Percentiles rank a stretch among this genome's conserved stretches.
Conservation (phyloP, 139 green algal species). For the Yamagishiella unicocca region DNA sequence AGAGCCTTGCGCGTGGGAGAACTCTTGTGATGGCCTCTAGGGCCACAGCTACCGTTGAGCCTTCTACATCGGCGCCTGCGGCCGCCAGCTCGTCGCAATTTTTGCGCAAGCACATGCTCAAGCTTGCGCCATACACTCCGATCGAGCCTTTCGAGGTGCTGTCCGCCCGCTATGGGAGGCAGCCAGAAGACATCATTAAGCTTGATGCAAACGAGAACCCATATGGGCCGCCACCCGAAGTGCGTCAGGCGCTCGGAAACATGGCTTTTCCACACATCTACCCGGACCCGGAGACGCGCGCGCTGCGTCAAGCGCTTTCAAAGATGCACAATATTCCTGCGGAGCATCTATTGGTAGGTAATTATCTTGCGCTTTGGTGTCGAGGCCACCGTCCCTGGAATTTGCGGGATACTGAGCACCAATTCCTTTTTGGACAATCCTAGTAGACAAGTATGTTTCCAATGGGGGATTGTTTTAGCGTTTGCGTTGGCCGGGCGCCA, state of each 20-base stretch:
- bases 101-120: slow-evolving; percentile 90
- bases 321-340: slow-evolving; percentile 79
- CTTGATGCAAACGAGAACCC: slow-evolving; percentile 99
- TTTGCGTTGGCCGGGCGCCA: too few relatives aligned
- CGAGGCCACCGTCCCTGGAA: too few relatives aligned
- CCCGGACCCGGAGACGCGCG: slow-evolving; percentile 94
- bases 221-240: slow-evolving; percentile 97
- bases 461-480: too few relatives aligned
- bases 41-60: slow-evolving; percentile 33
- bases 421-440: too few relatives aligned
- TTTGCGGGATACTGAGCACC: too few relatives aligned
- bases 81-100: slow-evolving; percentile 64
- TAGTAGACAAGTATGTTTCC: too few relatives aligned
- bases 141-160: slow-evolving; percentile 98
- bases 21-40: not conserved
- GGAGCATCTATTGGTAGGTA: slow-evolving; percentile 94
- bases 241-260: slow-evolving; percentile 86
- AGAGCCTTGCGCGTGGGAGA: not conserved
- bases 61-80: slow-evolving; percentile 17
- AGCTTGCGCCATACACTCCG: slow-evolving; percentile 95
- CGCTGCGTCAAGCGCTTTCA: slow-evolving; percentile 83
- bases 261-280: slow-evolving; percentile 98
- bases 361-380: too few relatives aligned
- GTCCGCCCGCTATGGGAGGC: slow-evolving; percentile 81
- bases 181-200: slow-evolving; percentile 96